Base-by-base conservation (phyloP, 208 protist species). In the Acanthamoeba culbertsoni region DNA sequence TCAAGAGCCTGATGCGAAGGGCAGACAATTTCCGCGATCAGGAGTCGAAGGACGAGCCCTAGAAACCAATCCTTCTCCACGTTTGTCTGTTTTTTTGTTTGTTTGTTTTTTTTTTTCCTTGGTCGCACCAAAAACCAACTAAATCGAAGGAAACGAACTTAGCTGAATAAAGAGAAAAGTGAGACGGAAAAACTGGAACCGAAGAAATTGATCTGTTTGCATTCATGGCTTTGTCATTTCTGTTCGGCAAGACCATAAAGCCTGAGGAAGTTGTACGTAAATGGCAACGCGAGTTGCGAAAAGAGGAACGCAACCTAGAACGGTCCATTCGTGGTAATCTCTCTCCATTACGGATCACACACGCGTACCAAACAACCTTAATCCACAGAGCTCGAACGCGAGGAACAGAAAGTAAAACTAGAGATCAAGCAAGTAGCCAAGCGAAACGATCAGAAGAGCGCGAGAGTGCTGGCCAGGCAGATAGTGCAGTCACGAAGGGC, bases 401-500 rank as follows among this genome's bases (percentile, higher is more conserved):
- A 89, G 35, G 79, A 89, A 23, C 79, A 89, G 35, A 89, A 57
- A 23, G 79, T 89, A 16, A 89, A 89, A 51, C 18, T 57, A 7
- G 79, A 89, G 28, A 89, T 89, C 79, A 89, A 89, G 35, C 45
- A 65, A 51, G 51, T 33, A 37, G 51, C 51, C 6, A 89, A 57
- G n/a, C 20, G 53, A 42, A 33, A 33, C 2, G 79, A 89, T 23
- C 10, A 35, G 16, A 65, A 57, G 79, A 33, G 35, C 8, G 79
- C 53, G 0, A 43, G 79, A 12, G 63, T 89, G 5, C 79, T 89
- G 1, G 79, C 79, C 79, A 57, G 33, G 33, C 79, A 89, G 53
- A 89, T 89, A n/a, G 79, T 89, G 79, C 79, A 89, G 79, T 89
- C 79, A 26, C 79, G 79, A 16, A 59, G 43, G 53, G 79, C 79